These are phyloP conservation scores for Pleurostoma richardsiae DNA, from an alignment of 2,329 filamentous ascomycete species.

Conservation along the genomic window DNA sequence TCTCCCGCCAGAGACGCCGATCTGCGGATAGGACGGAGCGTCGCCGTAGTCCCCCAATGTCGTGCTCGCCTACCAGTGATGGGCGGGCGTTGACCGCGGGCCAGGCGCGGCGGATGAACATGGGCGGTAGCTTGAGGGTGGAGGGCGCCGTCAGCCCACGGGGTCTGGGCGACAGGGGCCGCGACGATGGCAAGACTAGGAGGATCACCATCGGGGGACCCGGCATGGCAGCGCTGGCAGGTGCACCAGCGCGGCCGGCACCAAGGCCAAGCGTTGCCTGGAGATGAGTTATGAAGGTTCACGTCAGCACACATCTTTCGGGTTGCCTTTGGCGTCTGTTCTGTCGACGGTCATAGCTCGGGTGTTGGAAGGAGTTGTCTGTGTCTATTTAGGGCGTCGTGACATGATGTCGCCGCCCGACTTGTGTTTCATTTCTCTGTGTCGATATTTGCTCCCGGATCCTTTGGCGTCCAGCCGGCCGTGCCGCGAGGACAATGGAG, in stretches of 20 bases:
- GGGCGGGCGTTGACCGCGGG: slow-evolving; percentile 40
- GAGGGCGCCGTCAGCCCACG: slow-evolving; percentile 13
- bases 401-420: no score
- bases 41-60: slow-evolving; percentile 46
- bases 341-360: no score
- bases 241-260: slow-evolving; percentile 1
- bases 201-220: slow-evolving; percentile 38
- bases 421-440: no score
- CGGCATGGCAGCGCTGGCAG: slow-evolving; percentile 13
- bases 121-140: slow-evolving; percentile 34
- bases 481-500: no score
- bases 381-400: no score
- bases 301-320: no score
- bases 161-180: slow-evolving; percentile 5
- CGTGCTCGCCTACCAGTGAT: slow-evolving; percentile 39
- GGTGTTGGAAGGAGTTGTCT: no score
- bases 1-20: slow-evolving; percentile 47
- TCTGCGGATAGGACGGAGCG: slow-evolving; percentile 28
- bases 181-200: slow-evolving; percentile 22
- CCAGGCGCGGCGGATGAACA: slow-evolving; percentile 53
- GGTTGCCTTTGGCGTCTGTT: no score
- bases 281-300: slow-evolving; percentile 8
- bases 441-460: no score
- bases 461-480: no score
- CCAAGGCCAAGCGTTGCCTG: slow-evolving; percentile 15